Conservation (phyloP, 2,329 filamentous ascomycete species). For the Gremmenia infestans region DNA sequence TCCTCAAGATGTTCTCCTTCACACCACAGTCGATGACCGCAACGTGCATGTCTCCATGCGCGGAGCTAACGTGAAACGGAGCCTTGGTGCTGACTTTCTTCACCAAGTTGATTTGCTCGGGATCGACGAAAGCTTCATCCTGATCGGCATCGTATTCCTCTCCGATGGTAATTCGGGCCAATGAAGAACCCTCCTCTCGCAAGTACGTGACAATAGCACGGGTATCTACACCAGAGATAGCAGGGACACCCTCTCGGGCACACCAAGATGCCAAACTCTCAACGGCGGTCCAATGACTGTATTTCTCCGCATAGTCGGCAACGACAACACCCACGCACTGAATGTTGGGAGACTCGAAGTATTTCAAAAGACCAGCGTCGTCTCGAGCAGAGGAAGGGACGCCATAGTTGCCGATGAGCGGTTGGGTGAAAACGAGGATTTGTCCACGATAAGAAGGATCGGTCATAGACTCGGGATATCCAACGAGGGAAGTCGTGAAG, state of each 20-base stretch:
- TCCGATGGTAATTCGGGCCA: slow-evolving; percentile 89
- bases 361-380: slow-evolving; percentile 84
- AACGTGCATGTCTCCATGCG: slow-evolving; percentile 79
- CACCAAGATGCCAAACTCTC: slow-evolving; percentile 94
- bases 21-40: slow-evolving; percentile 97
- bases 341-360: slow-evolving; percentile 97
- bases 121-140: slow-evolving; percentile 93
- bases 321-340: slow-evolving; percentile 96
- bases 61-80: slow-evolving; percentile 88
- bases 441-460: slow-evolving; percentile 87
- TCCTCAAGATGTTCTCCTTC: slow-evolving; percentile 98
- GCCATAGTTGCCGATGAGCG: slow-evolving; percentile 96
- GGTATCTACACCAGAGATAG: slow-evolving; percentile 95
- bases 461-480: slow-evolving; percentile 93
- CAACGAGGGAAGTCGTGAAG: slow-evolving; percentile 96
- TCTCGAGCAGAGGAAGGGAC: slow-evolving; percentile 84
- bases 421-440: slow-evolving; percentile 97
- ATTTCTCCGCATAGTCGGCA: slow-evolving; percentile 85
- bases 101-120: slow-evolving; percentile 93
- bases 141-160: slow-evolving; percentile 98
- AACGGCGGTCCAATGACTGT: slow-evolving; percentile 98
- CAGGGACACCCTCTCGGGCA: slow-evolving; percentile 89
- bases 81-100: slow-evolving; percentile 96
- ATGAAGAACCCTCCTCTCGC: slow-evolving; percentile 92
- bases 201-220: slow-evolving; percentile 93